phyloP scores from a whole-genome alignment of 495 filamentous ascomycete species.

The Chaetomium cochliodes region DNA sequence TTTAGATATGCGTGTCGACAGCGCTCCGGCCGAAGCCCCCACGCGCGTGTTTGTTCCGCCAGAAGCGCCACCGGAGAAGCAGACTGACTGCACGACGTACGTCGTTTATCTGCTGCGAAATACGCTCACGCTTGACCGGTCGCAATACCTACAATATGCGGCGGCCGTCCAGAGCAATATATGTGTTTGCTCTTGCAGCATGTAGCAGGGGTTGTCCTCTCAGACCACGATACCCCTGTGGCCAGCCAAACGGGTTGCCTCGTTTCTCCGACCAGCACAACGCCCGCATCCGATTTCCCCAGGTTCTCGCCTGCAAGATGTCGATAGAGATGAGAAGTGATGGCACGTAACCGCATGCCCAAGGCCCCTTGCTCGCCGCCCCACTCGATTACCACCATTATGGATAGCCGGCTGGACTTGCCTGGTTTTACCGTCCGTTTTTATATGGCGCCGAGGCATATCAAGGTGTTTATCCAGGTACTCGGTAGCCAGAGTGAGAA shows the following conservation, averaged over 20 bases:
- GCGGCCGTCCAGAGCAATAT: not conserved
- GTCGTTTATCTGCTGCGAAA: slow-evolving; percentile 8
- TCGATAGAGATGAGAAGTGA: slow-evolving; percentile 10
- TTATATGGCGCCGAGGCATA: not conserved
- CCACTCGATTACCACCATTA: not conserved
- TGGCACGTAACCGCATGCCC: slow-evolving; percentile 1
- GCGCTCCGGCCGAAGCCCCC: slow-evolving; percentile 18
- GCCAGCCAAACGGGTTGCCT: not conserved
- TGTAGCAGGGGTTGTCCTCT: not conserved
- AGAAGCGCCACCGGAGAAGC: not conserved
- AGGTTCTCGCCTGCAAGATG: slow-evolving; percentile 10
- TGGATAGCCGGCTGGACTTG: not conserved
- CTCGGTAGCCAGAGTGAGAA: not conserved
- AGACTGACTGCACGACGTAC: not conserved
- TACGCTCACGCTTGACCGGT: not conserved
- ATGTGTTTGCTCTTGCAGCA: slow-evolving; percentile 12
- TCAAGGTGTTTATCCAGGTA: not conserved
- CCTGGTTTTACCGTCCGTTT: not conserved
- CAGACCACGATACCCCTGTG: slow-evolving; percentile 5
- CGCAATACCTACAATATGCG: not conserved
- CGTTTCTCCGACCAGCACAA: not conserved
- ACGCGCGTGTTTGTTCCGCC: not conserved
- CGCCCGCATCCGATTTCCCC: slow-evolving; percentile 12
- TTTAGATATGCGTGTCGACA: not conserved
- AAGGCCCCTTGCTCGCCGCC: not conserved